Evolutionary conservation across 2,329 filamentous ascomycete genomes (phyloP), one percentile per base, ranked within the genome.

Genomic region (Chrysoporthe austroafricana): DNA sequence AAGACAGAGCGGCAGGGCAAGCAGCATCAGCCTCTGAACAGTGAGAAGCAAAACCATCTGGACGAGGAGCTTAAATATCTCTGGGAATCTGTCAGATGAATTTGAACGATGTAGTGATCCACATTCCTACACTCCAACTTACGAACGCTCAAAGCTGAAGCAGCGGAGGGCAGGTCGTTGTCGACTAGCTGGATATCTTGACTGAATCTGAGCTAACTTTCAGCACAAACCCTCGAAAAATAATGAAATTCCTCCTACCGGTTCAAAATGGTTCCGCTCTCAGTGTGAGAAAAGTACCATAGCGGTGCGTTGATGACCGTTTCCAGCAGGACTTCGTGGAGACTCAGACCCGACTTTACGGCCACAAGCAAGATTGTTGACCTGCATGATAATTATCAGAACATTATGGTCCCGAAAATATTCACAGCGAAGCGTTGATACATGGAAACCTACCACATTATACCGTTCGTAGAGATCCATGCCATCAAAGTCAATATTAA

Each of bases 151-250:
- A 80, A 70, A 18, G 75, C 73, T 16, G 74, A 72, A 11, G 82
- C 64, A 0, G 78, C 78, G 0, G 76, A 66, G 1, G 80, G 78
- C 2, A 84, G 73, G 62, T 78, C 74, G 39, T 78, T 82, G 67
- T 84, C 82, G 2, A 83, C 71, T 18, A 82, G 76, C 61, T 79
- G 76, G 7, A 82, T 79, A 48, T 83, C 80, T 71, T 83, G 79
- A 9, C 77, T 80, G 69, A 83, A 83, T 66, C 79, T 80, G 52
- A 43, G 1, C 14, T 18, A 39, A 36, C 72, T 13, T 63, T 57
- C n/a, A 66, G 43, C 60, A 44, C 26, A 42, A 60, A 52, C 1
- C 18, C 54, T 44, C 21, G 26, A 4, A 36, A 60, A 9, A 13
- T 9, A 9, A 57, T 34, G 4, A 26, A 65, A 1, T 64, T 71